Evolutionary conservation across 176 grass and related monocot species (phyloP), one percentile per base, ranked within the genome.

Genomic region (Thalia dealbata): DNA sequence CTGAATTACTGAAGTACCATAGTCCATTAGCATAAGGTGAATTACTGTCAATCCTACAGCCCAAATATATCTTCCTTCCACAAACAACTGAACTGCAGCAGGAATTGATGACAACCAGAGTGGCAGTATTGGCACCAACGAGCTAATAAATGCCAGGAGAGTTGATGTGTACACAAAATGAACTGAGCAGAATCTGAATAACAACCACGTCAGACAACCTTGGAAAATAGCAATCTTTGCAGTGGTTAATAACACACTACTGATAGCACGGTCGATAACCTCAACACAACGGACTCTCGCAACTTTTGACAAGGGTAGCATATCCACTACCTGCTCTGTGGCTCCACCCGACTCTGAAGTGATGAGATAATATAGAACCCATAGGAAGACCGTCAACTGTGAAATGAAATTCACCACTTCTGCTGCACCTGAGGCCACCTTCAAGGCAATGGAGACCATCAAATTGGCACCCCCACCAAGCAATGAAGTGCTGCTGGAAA

Each of bases 181-280:
- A 67, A 99, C 85, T 42, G 73, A 82, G 78, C 86, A 95, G 75
- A 99, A 89, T 78, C 81, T 93, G 73, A 99, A 91, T 67, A 99
- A 50, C 30, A 99, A 72, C 90, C 90, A 93, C 58, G 95, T 99
- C 22, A 99, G 63, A 41, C 83, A 86, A 63, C 87, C 82, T 71
- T 95, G 88, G 77, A 99, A 93, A 54, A 99, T 95, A 19, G 90
- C 85, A 64, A 99, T 93, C 81, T 99, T 95, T n/a, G 87, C 95
- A 24, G 95, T 95, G 62, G 90, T 90, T 61, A 99, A 67, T 19
- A 99, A 52, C 74, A 99, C 88, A 72, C 87, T 91, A 14, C 95
- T 95, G 29, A 99, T 99, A n/a, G 95, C 95, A 79, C 88, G 95
- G 50, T 99, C 78, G 1, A 99, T 99, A 44, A 99, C 95, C 81